A percentile compares a stretch with the other conserved stretches of the same genome.
These are phyloP conservation scores for Rhodotorula sp. DNA, from an alignment of 1,284 basidiomycete species.

Conservation along the genomic window DNA sequence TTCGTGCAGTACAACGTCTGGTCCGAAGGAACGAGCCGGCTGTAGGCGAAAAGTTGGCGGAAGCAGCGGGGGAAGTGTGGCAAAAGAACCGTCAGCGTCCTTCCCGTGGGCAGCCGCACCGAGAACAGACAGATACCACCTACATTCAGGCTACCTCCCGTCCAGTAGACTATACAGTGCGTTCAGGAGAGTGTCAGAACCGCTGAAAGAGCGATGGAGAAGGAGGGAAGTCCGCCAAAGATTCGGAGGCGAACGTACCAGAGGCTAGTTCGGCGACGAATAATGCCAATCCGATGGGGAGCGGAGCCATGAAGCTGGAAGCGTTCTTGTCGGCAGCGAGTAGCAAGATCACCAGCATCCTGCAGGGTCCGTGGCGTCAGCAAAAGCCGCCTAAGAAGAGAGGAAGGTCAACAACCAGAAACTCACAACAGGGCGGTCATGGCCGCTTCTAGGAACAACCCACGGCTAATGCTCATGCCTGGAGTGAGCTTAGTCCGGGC, in stretches of 20 bases:
- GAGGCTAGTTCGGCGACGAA: constrained; percentile 65
- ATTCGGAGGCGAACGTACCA: constrained; percentile 38
- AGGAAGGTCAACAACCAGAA: background rate
- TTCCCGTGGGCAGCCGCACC: too few relatives aligned
- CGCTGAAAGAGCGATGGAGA: too few relatives aligned
- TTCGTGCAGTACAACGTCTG: constrained; percentile 61
- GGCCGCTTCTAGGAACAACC: constrained; percentile 50
- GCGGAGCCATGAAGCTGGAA: constrained; percentile 68
- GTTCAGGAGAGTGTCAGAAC: background rate
- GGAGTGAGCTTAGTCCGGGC: constrained; percentile 3
- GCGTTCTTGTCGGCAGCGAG: constrained; percentile 54
- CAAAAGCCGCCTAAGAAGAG: background rate
- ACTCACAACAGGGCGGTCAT: constrained; percentile 7
- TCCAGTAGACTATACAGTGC: background rate
- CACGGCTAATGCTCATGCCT: constrained; percentile 7
- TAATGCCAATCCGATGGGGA: constrained; percentile 61
- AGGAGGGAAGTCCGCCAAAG: too few relatives aligned
- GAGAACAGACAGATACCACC: too few relatives aligned
- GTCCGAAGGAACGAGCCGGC: constrained; percentile 60
- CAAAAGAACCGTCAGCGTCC: too few relatives aligned
- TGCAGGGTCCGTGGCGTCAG: background rate
- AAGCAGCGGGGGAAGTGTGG: too few relatives aligned
- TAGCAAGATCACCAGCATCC: constrained; percentile 28
- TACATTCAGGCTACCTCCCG: background rate
- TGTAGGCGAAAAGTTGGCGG: background rate